Percentiles rank a stretch among this genome's conserved stretches.
Evolutionary conservation across 2,329 filamentous ascomycete species (phyloP).

Genomic region (Fusarium guadeloupense): DNA sequence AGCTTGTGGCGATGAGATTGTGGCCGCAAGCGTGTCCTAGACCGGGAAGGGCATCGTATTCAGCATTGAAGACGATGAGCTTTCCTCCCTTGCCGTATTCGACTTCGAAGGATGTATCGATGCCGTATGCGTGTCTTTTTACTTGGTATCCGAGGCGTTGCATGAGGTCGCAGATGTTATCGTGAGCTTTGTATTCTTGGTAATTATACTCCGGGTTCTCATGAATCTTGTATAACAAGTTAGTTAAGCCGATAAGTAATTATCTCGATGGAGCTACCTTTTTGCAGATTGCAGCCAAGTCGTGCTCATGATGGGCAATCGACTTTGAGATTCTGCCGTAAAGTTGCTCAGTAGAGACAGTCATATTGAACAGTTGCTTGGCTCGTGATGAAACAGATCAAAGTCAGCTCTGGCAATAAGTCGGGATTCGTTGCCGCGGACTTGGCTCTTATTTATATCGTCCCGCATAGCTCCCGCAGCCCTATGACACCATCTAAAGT

Average conservation of each 20-base stretch:
- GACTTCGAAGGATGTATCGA: slow-evolving; percentile 24
- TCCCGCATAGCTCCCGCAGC: not conserved
- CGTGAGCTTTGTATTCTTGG: slow-evolving; percentile 21
- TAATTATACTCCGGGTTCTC: slow-evolving; percentile 28
- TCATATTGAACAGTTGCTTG: not conserved
- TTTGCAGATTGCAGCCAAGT: slow-evolving; percentile 27
- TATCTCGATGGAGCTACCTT: not conserved
- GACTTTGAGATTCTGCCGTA: slow-evolving; percentile 23
- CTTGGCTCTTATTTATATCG: slow-evolving; percentile 11
- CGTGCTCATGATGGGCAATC: slow-evolving; percentile 15
- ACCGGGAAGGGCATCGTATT: slow-evolving; percentile 28
- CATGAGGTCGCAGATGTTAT: slow-evolving; percentile 20
- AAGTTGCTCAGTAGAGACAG: not conserved
- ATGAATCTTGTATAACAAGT: not conserved
- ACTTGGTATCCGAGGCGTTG: slow-evolving; percentile 10
- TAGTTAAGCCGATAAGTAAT: not conserved
- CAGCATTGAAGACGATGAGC: slow-evolving; percentile 28
- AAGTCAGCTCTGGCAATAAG: not conserved
- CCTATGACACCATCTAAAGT: not conserved
- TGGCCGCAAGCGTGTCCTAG: slow-evolving; percentile 30
- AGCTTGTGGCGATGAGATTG: slow-evolving; percentile 28
- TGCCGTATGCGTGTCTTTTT: slow-evolving; percentile 10
- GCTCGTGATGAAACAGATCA: not conserved
- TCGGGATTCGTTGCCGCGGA: not conserved
- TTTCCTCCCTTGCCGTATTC: slow-evolving; percentile 22